phyloP scores from a whole-genome alignment of 2,329 filamentous ascomycete genomes.

The Sporothrix globosa region DNA sequence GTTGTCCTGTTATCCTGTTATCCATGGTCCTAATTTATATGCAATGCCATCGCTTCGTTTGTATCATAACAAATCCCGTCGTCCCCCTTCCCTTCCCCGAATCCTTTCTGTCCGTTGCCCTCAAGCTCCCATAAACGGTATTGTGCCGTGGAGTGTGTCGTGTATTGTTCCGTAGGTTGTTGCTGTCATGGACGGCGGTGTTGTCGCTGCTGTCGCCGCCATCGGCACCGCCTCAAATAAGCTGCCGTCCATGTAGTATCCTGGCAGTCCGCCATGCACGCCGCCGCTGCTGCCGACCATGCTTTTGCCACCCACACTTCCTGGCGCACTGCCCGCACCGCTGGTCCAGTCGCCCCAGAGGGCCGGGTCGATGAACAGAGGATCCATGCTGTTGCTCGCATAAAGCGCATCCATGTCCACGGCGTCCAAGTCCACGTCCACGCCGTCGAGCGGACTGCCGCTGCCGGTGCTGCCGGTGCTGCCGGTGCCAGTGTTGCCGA shows the following conservation, averaged over 20 bases:
- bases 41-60: neutral
- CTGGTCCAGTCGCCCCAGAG: slow-evolving; percentile 1
- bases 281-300: neutral
- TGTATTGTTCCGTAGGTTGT: neutral
- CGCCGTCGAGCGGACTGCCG: no score
- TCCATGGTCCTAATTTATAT: no score
- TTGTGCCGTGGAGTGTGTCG: no score
- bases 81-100: no score
- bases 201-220: neutral
- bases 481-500: no score
- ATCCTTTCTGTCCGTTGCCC: neutral
- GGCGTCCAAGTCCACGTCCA: neutral
- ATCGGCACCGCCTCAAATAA: neutral
- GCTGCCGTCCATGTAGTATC: neutral
- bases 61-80: neutral
- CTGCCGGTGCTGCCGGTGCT: no score
- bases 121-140: no score
- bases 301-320: no score
- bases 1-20: no score
- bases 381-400: slow-evolving; percentile 14
- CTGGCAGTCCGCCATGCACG: neutral
- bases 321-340: neutral
- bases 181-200: neutral
- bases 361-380: slow-evolving; percentile 6
- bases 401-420: slow-evolving; percentile 14